Base-by-base conservation (phyloP, 73 alveolate genomes). In the Tetrahymena thermophila region DNA sequence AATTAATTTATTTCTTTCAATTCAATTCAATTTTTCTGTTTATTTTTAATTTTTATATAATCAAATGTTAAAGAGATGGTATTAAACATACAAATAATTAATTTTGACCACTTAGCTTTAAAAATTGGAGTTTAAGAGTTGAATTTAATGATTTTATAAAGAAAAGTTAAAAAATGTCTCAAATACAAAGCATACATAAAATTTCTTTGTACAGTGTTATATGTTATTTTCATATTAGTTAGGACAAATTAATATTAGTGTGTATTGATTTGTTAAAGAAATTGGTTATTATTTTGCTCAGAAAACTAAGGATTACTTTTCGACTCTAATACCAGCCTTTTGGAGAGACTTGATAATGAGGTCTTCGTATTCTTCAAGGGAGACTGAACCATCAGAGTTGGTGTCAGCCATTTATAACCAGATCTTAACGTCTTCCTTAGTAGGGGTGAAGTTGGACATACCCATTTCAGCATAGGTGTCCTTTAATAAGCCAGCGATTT, bases 301-400 rank as follows among this genome's bases (percentile, higher is more conserved):
- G 89, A 71, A 71, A 71, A 71, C 31, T 28, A 71, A 28, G 31
- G 89, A 71, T 71, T 71, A 34, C 37, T 71, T 71, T 71, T 71
- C 89, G 89, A 71, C 89, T 71, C 89, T 71, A 31, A 71, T 71
- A 71, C 89, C 89, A 71, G 89, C 89, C 89, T 71, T 71, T 71
- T 71, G 89, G 89, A 71, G 89, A 31, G 89, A 71, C 89, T 95
- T 95, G 56, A 85, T 34, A 15, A 95, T 89, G 94, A 95, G 94
- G 50, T 85, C 40, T 95, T 95, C 97, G 94, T 85, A 85, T 31
- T 95, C 97, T 56, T 85, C 93, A 11, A 95, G 94, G 50, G 95
- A 89, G 42, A 95, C 94, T n/a, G 85, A 89, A 50, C 97, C 97
- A 95, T 95, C 95, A 85, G 83, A 84, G 94, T 94, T 94, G 25